Percentiles rank a stretch among this genome's conserved stretches.
These are phyloP conservation scores for Blastobotrys buckinghamii DNA, from an alignment of 1,139 yeast species.

Conservation along the genomic window DNA sequence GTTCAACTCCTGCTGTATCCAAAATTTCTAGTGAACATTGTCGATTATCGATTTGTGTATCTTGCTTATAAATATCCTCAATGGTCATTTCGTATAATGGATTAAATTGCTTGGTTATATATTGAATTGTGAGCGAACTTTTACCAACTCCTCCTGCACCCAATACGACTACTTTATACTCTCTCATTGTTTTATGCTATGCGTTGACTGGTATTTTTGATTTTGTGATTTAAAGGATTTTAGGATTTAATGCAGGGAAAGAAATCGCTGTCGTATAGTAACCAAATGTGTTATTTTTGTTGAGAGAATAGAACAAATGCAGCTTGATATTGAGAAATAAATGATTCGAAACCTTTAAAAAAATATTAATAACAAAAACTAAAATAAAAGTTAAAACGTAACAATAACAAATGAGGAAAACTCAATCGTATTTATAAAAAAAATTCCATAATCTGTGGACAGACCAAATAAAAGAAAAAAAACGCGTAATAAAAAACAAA, in stretches of 20 bases:
- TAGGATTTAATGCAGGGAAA: no score
- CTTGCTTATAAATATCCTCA: constrained; percentile 50
- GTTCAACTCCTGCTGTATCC: constrained; percentile 45
- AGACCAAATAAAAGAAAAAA: no score
- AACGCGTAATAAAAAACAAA: no score
- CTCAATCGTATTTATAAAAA: neutral
- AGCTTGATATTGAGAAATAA: no score
- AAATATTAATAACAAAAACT: no score
- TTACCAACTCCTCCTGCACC: constrained; percentile 99
- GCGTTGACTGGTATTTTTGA: neutral
- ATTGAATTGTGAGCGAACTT: constrained; percentile 66
- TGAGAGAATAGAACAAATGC: neutral
- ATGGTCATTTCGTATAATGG: constrained; percentile 97
- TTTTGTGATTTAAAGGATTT: neutral
- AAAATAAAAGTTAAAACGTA: neutral
- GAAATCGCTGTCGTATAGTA: no score
- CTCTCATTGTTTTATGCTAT: constrained; percentile 18
- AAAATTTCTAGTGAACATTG: constrained; percentile 38
- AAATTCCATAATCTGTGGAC: no score
- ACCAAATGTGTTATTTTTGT: neutral
- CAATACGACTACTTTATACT: constrained; percentile 80
- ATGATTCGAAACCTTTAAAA: no score
- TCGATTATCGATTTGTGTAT: constrained; percentile 35
- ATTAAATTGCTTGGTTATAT: constrained; percentile 46
- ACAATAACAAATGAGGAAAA: neutral